Base-by-base conservation (phyloP, 306 rosid genomes). In the Rubus idaeus region DNA sequence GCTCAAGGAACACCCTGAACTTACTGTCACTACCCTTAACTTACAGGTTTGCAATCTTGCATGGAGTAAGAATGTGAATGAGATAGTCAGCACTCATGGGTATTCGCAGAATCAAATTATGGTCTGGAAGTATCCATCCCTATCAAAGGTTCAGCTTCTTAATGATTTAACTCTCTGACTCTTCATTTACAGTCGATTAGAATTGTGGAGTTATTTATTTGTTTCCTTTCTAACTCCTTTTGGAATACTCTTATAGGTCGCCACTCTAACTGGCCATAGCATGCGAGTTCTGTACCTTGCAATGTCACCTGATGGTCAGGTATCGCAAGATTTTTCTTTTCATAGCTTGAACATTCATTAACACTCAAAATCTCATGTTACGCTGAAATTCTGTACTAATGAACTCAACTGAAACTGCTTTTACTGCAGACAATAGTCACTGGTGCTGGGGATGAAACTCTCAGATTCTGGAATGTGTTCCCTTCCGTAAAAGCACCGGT, bases 41-140 rank as follows among this genome's bases (percentile, higher is more conserved):
- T 8, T 80, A 68, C 86, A 94, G 99, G 99, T 96, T 4, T 96
- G 99, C 85, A 96, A 93, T 83, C 99, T 96, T 69, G 90, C 90
- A 47, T 96, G 99, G 99, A 96, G 98, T 82, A 96, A 91, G 83
- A 96, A 96, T 77, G 99, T 96, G 10, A 96, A 96, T 77, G 99
- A 96, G 79, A 64, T 96, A 70, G 99, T 96, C 46, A 93, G 99
- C 74, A 92, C 99, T 50, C 99, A 95, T 58, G 99, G 99, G 35
- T 95, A 95, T 84, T 95, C 99, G 40, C 99, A 95, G 84, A 95
- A 95, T 76, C 99, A 95, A 80, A 95, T 91, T 40, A 95, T 92
- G 98, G 96, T 93, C 83, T 93, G 99, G 99, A 96, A 91, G 80
- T 96, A 96, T 88, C 98, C 99, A 71, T 91, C 99, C 76, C 77